Evolutionary conservation across 805 yeast genomes (phyloP).

Genomic region (Candida sithepensis): DNA sequence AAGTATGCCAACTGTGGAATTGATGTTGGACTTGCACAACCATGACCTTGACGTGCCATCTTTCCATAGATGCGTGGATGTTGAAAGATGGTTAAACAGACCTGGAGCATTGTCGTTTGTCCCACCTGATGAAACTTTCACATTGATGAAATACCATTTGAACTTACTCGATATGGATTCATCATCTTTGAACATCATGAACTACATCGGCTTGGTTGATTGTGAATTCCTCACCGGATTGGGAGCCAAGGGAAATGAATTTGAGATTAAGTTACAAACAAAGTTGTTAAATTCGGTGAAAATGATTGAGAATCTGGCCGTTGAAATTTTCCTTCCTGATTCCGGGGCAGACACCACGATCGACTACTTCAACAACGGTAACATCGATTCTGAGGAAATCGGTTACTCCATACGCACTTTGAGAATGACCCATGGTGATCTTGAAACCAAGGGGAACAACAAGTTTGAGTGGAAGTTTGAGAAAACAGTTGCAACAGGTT

Average conservation of each 20-base stretch:
- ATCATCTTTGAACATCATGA: slow-evolving; percentile 13
- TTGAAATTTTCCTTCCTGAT: slow-evolving; percentile 33
- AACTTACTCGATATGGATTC: slow-evolving; percentile 38
- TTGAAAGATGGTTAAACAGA: slow-evolving; percentile 43
- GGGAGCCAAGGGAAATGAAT: slow-evolving; percentile 52
- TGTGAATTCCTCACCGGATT: slow-evolving; percentile 52
- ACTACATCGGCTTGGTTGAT: slow-evolving; percentile 49
- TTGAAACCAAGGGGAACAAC: slow-evolving; percentile 47
- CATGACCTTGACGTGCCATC: slow-evolving; percentile 53
- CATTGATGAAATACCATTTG: slow-evolving; percentile 59
- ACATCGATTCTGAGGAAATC: slow-evolving; percentile 17
- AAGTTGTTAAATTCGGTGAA: slow-evolving; percentile 42
- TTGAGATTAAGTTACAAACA: slow-evolving; percentile 55
- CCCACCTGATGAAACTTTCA: slow-evolving; percentile 84
- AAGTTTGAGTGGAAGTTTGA: slow-evolving; percentile 70
- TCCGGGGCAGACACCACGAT: neutral
- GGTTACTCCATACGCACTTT: slow-evolving; percentile 45
- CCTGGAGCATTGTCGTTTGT: slow-evolving; percentile 58
- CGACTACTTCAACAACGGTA: slow-evolving; percentile 1
- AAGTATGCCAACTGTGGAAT: slow-evolving; percentile 69
- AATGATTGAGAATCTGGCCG: slow-evolving; percentile 42
- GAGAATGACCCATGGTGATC: slow-evolving; percentile 76
- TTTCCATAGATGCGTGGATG: slow-evolving; percentile 68
- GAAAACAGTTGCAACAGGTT: slow-evolving; percentile 54
- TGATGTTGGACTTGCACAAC: slow-evolving; percentile 47